phyloP scores from a whole-genome alignment of 2,329 filamentous ascomycete species.

The Hypoxylon sp. region DNA sequence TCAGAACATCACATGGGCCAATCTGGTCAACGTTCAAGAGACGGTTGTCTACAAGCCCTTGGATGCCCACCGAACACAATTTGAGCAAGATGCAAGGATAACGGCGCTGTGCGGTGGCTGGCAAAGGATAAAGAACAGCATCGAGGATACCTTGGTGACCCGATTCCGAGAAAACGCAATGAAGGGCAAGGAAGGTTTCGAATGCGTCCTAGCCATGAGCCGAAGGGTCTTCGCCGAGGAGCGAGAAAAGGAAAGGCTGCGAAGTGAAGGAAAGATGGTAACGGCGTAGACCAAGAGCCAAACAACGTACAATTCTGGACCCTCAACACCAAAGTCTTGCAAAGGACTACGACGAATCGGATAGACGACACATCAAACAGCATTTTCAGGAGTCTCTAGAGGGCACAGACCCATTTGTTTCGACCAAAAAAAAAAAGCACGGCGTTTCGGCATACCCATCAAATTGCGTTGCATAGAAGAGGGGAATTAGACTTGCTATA shows the following conservation, averaged over 20 bases:
- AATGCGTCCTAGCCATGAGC: slow-evolving; percentile 94
- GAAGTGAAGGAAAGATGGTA: slow-evolving; percentile 54
- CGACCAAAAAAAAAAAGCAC: slow-evolving; percentile 51
- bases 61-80: slow-evolving; percentile 76
- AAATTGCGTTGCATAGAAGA: slow-evolving; percentile 41
- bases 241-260: slow-evolving; percentile 71
- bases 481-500: slow-evolving; percentile 37
- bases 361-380: slow-evolving; percentile 33
- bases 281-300: slow-evolving; percentile 37
- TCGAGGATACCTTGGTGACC: slow-evolving; percentile 91
- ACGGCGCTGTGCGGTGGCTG: slow-evolving; percentile 96
- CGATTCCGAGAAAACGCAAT: slow-evolving; percentile 92
- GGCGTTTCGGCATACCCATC: slow-evolving; percentile 56
- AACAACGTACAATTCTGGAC: not conserved
- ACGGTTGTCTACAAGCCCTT: slow-evolving; percentile 87
- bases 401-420: slow-evolving; percentile 32
- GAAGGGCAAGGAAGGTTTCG: slow-evolving; percentile 94
- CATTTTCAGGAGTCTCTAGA: slow-evolving; percentile 50
- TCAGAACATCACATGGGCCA: slow-evolving; percentile 93
- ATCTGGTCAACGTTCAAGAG: slow-evolving; percentile 92
- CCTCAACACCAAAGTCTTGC: slow-evolving; percentile 18
- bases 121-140: slow-evolving; percentile 96
- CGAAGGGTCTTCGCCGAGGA: slow-evolving; percentile 92
- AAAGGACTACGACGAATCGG: slow-evolving; percentile 33
- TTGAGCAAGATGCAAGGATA: slow-evolving; percentile 91